Conservation (phyloP, 176 grass and related monocot species). For the Ensete ventricosum region DNA sequence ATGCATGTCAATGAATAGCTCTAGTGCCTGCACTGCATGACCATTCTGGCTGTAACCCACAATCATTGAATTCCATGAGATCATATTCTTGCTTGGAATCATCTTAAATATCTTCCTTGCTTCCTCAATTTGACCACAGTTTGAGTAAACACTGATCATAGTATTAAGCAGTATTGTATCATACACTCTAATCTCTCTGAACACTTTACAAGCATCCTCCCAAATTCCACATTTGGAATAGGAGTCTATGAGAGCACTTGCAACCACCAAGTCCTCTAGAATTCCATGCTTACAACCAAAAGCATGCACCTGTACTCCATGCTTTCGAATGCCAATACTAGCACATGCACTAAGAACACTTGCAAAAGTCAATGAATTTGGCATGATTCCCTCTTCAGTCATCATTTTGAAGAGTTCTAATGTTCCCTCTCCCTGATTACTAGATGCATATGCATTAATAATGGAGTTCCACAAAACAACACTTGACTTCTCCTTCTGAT, state of each 20-base stretch:
- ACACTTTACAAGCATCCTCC: constrained; percentile 59
- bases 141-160: constrained; percentile 65
- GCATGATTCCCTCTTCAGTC: constrained; percentile 21
- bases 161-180: constrained; percentile 61
- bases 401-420: constrained; percentile 40
- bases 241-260: constrained; percentile 64
- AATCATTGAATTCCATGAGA: constrained; percentile 72
- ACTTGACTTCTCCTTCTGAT: constrained; percentile 22
- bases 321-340: constrained; percentile 17
- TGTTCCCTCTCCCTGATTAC: constrained; percentile 30
- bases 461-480: constrained; percentile 59
- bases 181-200: constrained; percentile 35
- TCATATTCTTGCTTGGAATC: constrained; percentile 44
- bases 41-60: constrained; percentile 63
- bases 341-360: constrained; percentile 36
- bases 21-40: constrained; percentile 39
- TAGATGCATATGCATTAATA: constrained; percentile 37
- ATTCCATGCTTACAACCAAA: constrained; percentile 35
- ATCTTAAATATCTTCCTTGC: constrained; percentile 44
- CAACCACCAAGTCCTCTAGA: constrained; percentile 36
- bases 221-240: constrained; percentile 61
- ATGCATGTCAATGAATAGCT: constrained; percentile 43
- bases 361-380: constrained; percentile 45
- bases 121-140: constrained; percentile 37
- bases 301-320: constrained; percentile 40